These are phyloP conservation scores for Globisporangium sylvaticum DNA, from an alignment of 352 stramenopile species.

Conservation along the genomic window DNA sequence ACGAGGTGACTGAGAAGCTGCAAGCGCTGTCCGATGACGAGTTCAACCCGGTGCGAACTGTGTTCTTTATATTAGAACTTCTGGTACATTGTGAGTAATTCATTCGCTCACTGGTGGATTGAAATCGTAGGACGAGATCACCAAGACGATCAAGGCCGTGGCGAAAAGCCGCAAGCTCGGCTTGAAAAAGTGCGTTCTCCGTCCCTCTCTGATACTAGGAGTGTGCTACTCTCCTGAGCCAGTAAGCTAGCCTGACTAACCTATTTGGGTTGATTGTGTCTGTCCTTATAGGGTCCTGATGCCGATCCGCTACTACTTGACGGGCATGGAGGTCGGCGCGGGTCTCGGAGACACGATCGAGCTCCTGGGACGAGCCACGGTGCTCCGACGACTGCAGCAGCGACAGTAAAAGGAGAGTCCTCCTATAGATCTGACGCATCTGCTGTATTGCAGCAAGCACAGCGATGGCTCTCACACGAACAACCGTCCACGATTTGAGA, in stretches of 20 bases:
- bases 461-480: too few species aligned
- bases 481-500: too few species aligned
- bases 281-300: constrained; percentile 64
- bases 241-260: neutral
- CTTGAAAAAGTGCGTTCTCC: constrained; percentile 64
- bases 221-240: neutral
- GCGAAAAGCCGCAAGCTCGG: constrained; percentile 75
- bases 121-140: constrained; percentile 81
- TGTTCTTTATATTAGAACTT: neutral
- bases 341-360: constrained; percentile 81
- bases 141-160: constrained; percentile 66
- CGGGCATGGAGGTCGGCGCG: constrained; percentile 82
- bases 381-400: constrained; percentile 42
- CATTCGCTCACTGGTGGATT: too few species aligned
- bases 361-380: constrained; percentile 59
- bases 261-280: neutral
- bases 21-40: constrained; percentile 52
- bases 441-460: too few species aligned
- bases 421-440: neutral
- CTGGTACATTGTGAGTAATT: neutral
- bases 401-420: neutral
- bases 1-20: constrained; percentile 40
- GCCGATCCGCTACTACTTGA: constrained; percentile 84
- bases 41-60: constrained; percentile 48
- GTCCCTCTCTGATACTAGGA: neutral